phyloP scores from a whole-genome alignment of 2,329 filamentous ascomycete species.

The Orbilia brochopaga region DNA sequence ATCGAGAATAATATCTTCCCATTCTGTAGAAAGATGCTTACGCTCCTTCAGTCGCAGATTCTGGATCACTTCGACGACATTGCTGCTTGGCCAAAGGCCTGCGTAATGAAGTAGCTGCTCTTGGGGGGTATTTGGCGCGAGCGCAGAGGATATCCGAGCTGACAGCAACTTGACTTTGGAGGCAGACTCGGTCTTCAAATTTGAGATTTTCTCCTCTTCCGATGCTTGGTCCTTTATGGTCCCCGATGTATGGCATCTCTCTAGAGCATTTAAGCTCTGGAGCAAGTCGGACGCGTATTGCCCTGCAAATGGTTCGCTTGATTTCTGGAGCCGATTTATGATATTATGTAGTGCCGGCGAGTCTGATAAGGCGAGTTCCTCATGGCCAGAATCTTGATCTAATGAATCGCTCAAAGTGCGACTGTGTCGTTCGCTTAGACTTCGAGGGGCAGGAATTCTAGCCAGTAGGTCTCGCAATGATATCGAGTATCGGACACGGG shows the following conservation, averaged over 20 bases:
- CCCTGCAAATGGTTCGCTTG: neutral
- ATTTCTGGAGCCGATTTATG: neutral
- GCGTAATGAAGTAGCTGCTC: no score
- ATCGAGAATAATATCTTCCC: constrained; percentile 4
- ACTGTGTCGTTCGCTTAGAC: no score
- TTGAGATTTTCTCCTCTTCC: no score
- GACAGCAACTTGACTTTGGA: no score
- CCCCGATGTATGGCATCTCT: neutral
- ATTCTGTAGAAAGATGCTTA: neutral
- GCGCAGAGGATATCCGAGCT: no score
- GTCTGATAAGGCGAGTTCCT: neutral
- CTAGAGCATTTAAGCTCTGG: constrained; percentile 9
- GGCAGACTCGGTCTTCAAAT: no score
- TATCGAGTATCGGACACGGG: neutral
- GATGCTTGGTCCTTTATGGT: no score
- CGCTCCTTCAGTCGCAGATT: constrained; percentile 5
- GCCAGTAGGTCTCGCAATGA: no score
- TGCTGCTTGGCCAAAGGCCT: constrained; percentile 48
- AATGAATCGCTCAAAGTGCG: no score
- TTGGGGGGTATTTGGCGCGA: no score
- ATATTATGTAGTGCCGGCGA: neutral
- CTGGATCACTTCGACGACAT: constrained; percentile 11
- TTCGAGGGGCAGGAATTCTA: no score
- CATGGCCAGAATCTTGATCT: neutral
- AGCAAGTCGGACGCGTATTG: constrained; percentile 10